Evolutionary conservation across 1,139 yeast species (phyloP), one percentile per base, ranked within the genome.

Genomic region (Kodamaea suecica): DNA sequence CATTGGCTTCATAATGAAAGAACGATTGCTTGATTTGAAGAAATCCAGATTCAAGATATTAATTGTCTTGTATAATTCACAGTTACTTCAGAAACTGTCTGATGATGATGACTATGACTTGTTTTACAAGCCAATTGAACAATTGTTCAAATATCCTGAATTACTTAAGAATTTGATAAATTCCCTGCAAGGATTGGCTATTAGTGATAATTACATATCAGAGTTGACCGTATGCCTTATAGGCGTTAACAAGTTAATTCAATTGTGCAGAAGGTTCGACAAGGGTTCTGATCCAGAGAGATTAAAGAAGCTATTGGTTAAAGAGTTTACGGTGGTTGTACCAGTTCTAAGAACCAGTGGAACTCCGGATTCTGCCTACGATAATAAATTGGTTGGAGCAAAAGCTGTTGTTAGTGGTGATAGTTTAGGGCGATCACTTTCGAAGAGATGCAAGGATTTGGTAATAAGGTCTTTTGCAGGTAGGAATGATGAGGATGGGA

Each of bases 1-100:
- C 30, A 17, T 58, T 13, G 61, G 39, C 9, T 11, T 32, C 3
- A 12, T 38, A 8, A 17, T 32, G 5, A 30, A 27, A n/a, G 28
- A 26, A 4, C 19, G 14, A 10, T 29, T 37, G 27, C 27, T 32
- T 15, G 17, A 25, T 13, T 11, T 25, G 10, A 25, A 13, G 17
- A 31, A 15, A 13, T 23, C 23, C 19, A 21, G 17, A 33, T 31
- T 16, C 21, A 32, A 32, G 24, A 21, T 26, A 15, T 17, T 29
- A 4, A 21, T 27, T 6, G 15, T 34, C 2, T 13, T 27, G 3
- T 37, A 37, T 20, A 30, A 37, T 28, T 34, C 35, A 9, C 31
- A 31, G 19, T 15, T 27, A 9, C 6, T 27, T 14, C 27, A 19
- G 21, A 21, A 13, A 16, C 23, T 11, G 14, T 20, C 15, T 19